These are phyloP conservation scores for Daldinia loculata DNA, from an alignment of 495 filamentous ascomycete genomes.

Conservation along the genomic window DNA sequence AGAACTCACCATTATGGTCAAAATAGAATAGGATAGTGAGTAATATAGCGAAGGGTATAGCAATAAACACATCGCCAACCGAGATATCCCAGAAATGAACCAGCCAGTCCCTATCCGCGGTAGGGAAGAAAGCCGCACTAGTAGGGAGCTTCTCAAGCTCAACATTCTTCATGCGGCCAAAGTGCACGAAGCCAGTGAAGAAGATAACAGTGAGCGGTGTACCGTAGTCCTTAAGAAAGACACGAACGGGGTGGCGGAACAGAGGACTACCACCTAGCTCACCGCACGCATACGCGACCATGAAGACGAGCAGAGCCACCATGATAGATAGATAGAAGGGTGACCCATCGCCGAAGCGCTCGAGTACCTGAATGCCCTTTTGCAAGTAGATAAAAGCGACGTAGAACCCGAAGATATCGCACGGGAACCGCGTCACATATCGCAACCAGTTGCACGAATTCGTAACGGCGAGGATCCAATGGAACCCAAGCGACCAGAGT, in stretches of 20 bases:
- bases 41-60: slow-evolving; percentile 86
- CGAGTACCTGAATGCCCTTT: slow-evolving; percentile 82
- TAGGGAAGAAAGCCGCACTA: slow-evolving; percentile 83
- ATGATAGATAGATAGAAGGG: slow-evolving; percentile 79
- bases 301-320: slow-evolving; percentile 76
- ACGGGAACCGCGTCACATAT: slow-evolving; percentile 85
- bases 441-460: slow-evolving; percentile 82
- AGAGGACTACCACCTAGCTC: slow-evolving; percentile 73
- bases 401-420: slow-evolving; percentile 90
- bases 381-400: slow-evolving; percentile 88
- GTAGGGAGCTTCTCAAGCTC: slow-evolving; percentile 72
- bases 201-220: slow-evolving; percentile 84
- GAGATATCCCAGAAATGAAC: slow-evolving; percentile 87
- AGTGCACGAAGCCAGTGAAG: slow-evolving; percentile 87
- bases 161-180: slow-evolving; percentile 78
- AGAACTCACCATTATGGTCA: slow-evolving; percentile 79
- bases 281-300: slow-evolving; percentile 73
- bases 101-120: slow-evolving; percentile 80
- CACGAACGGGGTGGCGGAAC: slow-evolving; percentile 74
- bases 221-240: slow-evolving; percentile 86
- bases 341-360: slow-evolving; percentile 60
- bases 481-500: slow-evolving; percentile 83
- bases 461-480: slow-evolving; percentile 79
- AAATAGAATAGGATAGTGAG: slow-evolving; percentile 92
- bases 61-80: slow-evolving; percentile 80